A percentile compares a stretch with the other conserved stretches of the same genome.
phyloP scores from a whole-genome alignment of 2,329 filamentous ascomycete species.

The Fusarium sp. region DNA sequence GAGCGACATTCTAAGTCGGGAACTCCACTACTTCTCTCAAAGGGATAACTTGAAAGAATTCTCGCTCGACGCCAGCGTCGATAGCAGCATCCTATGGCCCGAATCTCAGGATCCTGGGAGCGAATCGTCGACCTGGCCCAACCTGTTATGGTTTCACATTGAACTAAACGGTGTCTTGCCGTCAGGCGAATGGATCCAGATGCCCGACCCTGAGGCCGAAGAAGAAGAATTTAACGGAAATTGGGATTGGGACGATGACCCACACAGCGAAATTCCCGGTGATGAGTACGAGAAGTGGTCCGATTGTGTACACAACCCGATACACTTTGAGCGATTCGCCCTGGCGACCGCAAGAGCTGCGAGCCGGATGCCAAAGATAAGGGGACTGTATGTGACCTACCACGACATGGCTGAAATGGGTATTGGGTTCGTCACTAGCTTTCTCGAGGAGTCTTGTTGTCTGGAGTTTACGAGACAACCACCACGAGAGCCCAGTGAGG shows the following conservation, averaged over 20 bases:
- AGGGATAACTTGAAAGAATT: constrained; percentile 6
- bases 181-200: constrained; percentile 8
- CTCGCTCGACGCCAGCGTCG: constrained; percentile 10
- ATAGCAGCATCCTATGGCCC: constrained; percentile 16
- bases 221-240: background rate
- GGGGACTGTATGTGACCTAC: background rate
- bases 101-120: background rate
- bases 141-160: background rate
- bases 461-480: constrained; percentile 8
- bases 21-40: background rate
- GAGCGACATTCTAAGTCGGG: constrained; percentile 5
- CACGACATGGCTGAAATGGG: background rate
- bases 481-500: constrained; percentile 1
- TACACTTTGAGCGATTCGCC: constrained; percentile 2
- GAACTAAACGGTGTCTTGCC: constrained; percentile 6
- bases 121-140: background rate
- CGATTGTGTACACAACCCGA: background rate
- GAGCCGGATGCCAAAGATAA: constrained; percentile 5
- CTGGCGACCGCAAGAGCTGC: constrained; percentile 6
- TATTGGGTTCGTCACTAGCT: background rate
- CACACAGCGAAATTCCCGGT: background rate
- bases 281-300: background rate
- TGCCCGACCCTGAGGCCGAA: background rate
- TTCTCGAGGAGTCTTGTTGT: background rate
- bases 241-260: background rate